These are phyloP conservation scores for Yamadazyma akitaensis DNA, from an alignment of 805 yeast species.

Conservation along the genomic window DNA sequence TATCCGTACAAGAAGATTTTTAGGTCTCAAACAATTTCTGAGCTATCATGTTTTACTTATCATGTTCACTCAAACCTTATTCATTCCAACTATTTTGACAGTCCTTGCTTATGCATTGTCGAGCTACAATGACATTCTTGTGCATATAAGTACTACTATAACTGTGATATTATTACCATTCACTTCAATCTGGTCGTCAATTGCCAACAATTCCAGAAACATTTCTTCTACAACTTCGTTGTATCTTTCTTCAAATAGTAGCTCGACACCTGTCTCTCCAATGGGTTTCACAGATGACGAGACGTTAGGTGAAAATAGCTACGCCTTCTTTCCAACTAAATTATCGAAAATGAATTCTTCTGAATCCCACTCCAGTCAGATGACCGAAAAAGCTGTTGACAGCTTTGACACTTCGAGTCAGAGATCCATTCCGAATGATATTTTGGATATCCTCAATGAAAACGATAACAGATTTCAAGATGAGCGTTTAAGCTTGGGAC, in stretches of 20 bases:
- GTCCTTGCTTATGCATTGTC: constrained; percentile 42
- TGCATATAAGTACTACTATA: constrained; percentile 12
- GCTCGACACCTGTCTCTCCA: constrained; percentile 1
- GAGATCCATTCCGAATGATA: constrained; percentile 11
- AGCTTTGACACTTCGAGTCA: constrained; percentile 3
- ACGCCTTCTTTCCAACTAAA: constrained; percentile 15
- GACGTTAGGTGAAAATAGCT: constrained; percentile 8
- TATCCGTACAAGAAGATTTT: constrained; percentile 62
- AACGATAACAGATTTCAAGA: background rate
- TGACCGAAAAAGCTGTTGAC: background rate
- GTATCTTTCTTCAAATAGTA: constrained; percentile 9
- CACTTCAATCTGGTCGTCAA: constrained; percentile 84
- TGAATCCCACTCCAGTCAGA: constrained; percentile 1
- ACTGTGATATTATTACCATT: constrained; percentile 63
- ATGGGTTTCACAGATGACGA: constrained; percentile 10
- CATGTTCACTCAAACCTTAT: constrained; percentile 78
- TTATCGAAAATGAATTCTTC: constrained; percentile 9
- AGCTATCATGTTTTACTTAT: constrained; percentile 76
- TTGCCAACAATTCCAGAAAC: constrained; percentile 46
- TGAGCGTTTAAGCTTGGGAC: background rate
- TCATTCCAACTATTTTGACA: constrained; percentile 70
- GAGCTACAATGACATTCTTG: constrained; percentile 9
- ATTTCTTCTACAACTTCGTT: constrained; percentile 9
- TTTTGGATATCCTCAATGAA: constrained; percentile 10
- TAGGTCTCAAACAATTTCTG: constrained; percentile 82